Percentiles rank a stretch among this genome's conserved stretches.
phyloP scores from a whole-genome alignment of 139 green algal species.

The Limnomonas spitsbergensis region DNA sequence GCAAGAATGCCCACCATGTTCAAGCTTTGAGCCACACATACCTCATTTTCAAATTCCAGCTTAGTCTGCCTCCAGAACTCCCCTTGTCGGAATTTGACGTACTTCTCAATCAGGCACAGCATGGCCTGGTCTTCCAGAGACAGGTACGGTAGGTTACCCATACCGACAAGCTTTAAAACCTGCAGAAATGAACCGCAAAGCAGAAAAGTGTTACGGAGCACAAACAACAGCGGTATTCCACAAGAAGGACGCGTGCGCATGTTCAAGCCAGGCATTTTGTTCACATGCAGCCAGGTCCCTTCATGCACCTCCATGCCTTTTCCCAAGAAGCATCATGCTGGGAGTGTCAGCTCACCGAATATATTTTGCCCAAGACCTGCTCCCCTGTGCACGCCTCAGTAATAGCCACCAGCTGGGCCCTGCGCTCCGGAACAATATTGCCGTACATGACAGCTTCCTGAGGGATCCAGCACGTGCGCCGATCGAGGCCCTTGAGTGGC shows the following conservation, averaged over 20 bases:
- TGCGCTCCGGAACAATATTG: slow-evolving; percentile 5
- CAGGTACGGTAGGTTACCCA: slow-evolving; percentile 38
- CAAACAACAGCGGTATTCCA: too few species aligned
- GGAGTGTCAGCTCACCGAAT: slow-evolving; percentile 12
- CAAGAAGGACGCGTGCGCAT: too few species aligned
- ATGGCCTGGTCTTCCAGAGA: slow-evolving; percentile 25
- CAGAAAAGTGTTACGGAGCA: background rate
- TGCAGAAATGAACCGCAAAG: background rate
- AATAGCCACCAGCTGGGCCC: slow-evolving; percentile 5
- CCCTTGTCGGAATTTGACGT: slow-evolving; percentile 53
- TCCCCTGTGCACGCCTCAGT: slow-evolving; percentile 20
- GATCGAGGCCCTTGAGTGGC: slow-evolving; percentile 40
- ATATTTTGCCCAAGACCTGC: slow-evolving; percentile 40
- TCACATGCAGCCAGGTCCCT: too few species aligned
- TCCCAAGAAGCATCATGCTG: too few species aligned
- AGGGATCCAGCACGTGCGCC: slow-evolving; percentile 31
- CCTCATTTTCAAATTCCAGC: slow-evolving; percentile 27
- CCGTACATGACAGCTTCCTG: slow-evolving; percentile 29
- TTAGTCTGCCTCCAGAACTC: slow-evolving; percentile 45
- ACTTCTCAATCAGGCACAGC: slow-evolving; percentile 46
- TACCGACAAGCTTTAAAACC: slow-evolving; percentile 40
- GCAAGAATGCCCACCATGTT: too few species aligned
- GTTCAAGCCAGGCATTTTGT: too few species aligned
- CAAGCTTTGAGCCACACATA: background rate
- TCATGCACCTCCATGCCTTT: too few species aligned